phyloP scores from a whole-genome alignment of 352 stramenopile species.

The Phytopythium aichiense region DNA sequence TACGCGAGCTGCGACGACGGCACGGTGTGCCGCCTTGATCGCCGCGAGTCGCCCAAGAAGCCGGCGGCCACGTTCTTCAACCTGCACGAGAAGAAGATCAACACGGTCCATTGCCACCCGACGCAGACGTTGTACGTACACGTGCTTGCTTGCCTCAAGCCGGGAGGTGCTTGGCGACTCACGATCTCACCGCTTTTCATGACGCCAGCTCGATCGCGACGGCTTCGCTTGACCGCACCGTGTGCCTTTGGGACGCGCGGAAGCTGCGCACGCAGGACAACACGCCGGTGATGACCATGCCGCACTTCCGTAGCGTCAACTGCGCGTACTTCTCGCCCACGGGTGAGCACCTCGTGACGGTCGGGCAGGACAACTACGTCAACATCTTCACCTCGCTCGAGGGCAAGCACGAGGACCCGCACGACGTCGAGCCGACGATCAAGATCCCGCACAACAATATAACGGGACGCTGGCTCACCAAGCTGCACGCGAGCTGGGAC shows the following conservation, averaged over 20 bases:
- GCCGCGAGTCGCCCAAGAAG: constrained; percentile 15
- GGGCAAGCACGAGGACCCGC: constrained; percentile 19
- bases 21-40: constrained; percentile 48
- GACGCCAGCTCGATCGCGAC: constrained; percentile 56
- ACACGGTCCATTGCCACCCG: constrained; percentile 79
- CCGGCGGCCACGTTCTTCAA: constrained; percentile 14
- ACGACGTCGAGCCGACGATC: constrained; percentile 27
- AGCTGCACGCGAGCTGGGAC: constrained; percentile 79
- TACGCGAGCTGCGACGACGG: constrained; percentile 69
- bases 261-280: constrained; percentile 41
- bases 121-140: constrained; percentile 49
- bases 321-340: constrained; percentile 82
- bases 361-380: constrained; percentile 79
- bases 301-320: constrained; percentile 78
- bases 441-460: constrained; percentile 82
- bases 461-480: constrained; percentile 85
- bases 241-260: constrained; percentile 79
- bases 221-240: constrained; percentile 73
- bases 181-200: constrained; percentile 8
- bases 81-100: constrained; percentile 85
- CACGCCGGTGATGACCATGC: constrained; percentile 48
- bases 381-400: constrained; percentile 59
- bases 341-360: constrained; percentile 69
- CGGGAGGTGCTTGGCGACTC: constrained; percentile 1
- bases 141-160: background rate